Base-by-base conservation (phyloP, 495 filamentous ascomycete species). In the Penicillium cinerascens region DNA sequence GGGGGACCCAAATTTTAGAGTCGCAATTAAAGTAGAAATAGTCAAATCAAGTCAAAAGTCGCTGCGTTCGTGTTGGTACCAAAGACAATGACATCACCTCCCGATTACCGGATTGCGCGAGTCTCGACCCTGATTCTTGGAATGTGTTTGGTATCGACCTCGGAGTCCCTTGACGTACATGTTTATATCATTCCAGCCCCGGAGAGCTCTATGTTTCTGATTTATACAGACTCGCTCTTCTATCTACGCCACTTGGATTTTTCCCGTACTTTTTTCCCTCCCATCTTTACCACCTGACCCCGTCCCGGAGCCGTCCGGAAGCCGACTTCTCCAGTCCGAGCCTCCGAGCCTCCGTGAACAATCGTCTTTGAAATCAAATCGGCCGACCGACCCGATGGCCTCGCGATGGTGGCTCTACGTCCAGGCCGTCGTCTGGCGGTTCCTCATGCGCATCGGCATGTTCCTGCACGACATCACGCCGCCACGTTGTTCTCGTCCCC, bases 391-490 rank as follows among this genome's bases (percentile, higher is more conserved):
- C n/a, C 15, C 17, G 40, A 78, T 77, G 75, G 52, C 65, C 20
- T 71, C 84, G 15, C 82, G 88, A 49, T 83, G 83, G 78, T 80
- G 85, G 60, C 82, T 93, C n/a, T 75, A 78, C 25, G 52, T 86
- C 54, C 84, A 91, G 64, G 91, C 91, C 42, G 65, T 73, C 27
- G 78, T 87, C 65, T 93, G 88, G 89, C 79, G 91, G 39, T 76
- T 78, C 55, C 71, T 92, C n/a, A 90, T 92, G 80, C 77, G 75
- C 52, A 73, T 91, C 25, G 90, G 89, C 61, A 89, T 93, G 87
- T 72, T 79, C 38, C 72, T 95, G 8, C 89, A 95, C 65, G 81
- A 77, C 29, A 69, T 89, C 41, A 80, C 87, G 0, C 68, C 78
- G 6, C 87, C 89, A 0, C 76, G 80, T 15, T 87, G 88, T 0